Base-by-base conservation (phyloP, 2,329 filamentous ascomycete genomes). In the Hymenoscyphus scutula region DNA sequence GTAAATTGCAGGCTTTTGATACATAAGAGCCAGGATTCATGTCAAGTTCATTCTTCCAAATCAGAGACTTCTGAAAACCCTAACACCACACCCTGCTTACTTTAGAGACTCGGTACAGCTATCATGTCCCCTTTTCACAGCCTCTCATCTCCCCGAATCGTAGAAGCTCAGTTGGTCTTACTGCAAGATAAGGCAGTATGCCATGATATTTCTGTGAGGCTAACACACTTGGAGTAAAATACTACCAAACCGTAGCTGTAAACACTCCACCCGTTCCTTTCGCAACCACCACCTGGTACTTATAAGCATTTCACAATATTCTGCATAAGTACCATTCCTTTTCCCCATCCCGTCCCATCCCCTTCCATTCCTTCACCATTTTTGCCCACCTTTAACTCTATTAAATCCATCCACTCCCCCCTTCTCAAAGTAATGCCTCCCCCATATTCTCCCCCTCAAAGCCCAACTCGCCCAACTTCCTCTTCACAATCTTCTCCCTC, bases 361-460 rank as follows among this genome's bases (percentile, higher is more conserved):
- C 11, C 6, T 25, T 29, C n/a, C n/a, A 29, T 3, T 3, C 27
- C 27, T 29, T 29, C 27, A 6, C 27, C 27, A 29, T 45, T 19
- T 45, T 45, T 19, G n/a, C 38, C 25, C 45, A 48, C 1, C 19
- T 23, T 19, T 48, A 6, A 2, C 19, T n/a, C n/a, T n/a, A n/a
- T n/a, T n/a, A n/a, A n/a, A 48, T 48, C 41, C n/a, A 23, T 37
- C 32, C 7, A 48, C 45, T 23, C 45, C 45, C 10, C 19, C 17
- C 53, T 45, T 25, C 67, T 81, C 78, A 92, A 69, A 91, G 81
- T 37, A 94, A 76, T 45, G 89, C 82, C 75, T 95, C 91, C 17
- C 89, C 91, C 63, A 87, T 81, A 68, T 89, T 90, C 79, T 97
- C 92, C 30, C 90, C 90, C 77, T 97, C 93, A 72, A 97, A 97